phyloP scores from a whole-genome alignment of 305 asterid species.

The Ruellia speciosa region DNA sequence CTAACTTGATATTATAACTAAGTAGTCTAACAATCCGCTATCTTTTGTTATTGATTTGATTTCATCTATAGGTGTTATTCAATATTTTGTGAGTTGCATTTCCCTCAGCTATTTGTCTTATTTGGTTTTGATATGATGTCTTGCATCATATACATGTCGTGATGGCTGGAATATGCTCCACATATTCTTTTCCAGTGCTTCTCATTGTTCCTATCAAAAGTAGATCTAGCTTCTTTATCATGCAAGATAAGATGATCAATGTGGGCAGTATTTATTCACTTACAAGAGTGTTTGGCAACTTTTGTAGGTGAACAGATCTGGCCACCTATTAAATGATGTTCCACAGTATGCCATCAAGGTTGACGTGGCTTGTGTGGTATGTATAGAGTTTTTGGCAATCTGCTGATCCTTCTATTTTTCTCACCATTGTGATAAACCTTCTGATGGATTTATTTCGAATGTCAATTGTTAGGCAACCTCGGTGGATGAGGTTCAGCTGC shows the following conservation, averaged over 20 bases:
- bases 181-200: neutral
- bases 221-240: neutral
- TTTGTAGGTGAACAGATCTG: conserved; percentile 81
- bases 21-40: too few relatives aligned
- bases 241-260: neutral
- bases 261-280: too few relatives aligned
- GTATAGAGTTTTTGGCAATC: conserved; percentile 19
- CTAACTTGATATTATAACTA: too few relatives aligned
- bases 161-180: neutral
- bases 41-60: neutral
- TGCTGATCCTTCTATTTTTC: conserved; percentile 12
- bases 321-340: conserved; percentile 65
- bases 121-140: neutral
- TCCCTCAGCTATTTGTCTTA: neutral
- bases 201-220: too few relatives aligned
- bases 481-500: conserved; percentile 78
- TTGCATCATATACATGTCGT: neutral
- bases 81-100: neutral
- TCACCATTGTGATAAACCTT: conserved; percentile 19
- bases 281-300: too few relatives aligned
- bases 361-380: conserved; percentile 62
- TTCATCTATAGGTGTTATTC: neutral
- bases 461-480: conserved; percentile 51
- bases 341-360: conserved; percentile 68
- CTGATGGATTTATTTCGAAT: conserved; percentile 22